Base-by-base conservation (phyloP, 2,329 filamentous ascomycete species). In the Magnaporthales sp. region DNA sequence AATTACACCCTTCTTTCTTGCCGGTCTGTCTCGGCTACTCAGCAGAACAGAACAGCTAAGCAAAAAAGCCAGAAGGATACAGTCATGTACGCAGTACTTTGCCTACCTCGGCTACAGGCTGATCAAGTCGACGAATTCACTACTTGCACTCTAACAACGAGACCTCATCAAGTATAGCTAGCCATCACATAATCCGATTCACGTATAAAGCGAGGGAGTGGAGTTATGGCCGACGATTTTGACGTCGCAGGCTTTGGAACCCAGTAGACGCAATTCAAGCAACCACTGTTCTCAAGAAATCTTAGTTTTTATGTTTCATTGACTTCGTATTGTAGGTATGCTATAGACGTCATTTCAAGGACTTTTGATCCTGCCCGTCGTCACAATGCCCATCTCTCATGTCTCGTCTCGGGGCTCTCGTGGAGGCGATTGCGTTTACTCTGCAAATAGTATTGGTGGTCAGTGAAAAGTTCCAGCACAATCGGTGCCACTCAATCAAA, bases 311-410 rank as follows among this genome's bases (percentile, higher is more conserved):
- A 4, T 60, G 56, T 27, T 60, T 60, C 56, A 27, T 60, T 60
- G 56, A 60, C 56, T 60, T 60, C 56, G 27, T 60, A 60, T 19
- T 60, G 56, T 60, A 60, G 56, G 56, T 24, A 60, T 60, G 56
- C 56, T 60, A 60, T 30, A 4, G 56, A 60, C 56, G 27, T 60
- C 56, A 26, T 13, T 29, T 27, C 26, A 19, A n/a, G 26, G 56
- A 27, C 13, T 60, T 13, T 5, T 58, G n/a, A n/a, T 58, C 24
- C 56, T 4, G 26, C 11, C 56, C 27, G 2, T 19, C 24, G 13
- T 60, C 56, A 15, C 56, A 27, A 60, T 19, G 22, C 56, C 24
- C 56, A 29, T 60, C 10, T 60, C 24, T 19, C 56, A 60, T 60
- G 56, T 60, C 27, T 27, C 27, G 56, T 27, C 13, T 27, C 5